These are phyloP conservation scores for Trypanosoma rangeli DNA, from an alignment of 208 protist genomes.

Conservation along the genomic window DNA sequence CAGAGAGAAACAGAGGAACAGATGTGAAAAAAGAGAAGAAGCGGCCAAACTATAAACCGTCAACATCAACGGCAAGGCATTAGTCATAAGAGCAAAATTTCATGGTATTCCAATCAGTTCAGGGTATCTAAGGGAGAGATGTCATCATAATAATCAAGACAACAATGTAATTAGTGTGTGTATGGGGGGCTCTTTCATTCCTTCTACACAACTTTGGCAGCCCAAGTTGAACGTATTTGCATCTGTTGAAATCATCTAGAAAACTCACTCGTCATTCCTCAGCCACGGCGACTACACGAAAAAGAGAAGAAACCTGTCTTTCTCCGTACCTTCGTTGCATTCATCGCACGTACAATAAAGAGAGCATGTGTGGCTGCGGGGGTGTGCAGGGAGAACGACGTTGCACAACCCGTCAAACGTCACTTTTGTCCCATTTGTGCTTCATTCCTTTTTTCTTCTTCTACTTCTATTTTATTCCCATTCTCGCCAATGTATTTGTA, in stretches of 20 bases:
- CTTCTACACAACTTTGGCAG: not conserved
- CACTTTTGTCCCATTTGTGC: not conserved
- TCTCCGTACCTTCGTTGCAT: not conserved
- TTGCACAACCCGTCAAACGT: not conserved
- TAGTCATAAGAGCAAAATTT: not conserved
- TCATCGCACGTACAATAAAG: too few species aligned
- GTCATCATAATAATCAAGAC: not conserved
- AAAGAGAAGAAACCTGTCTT: not conserved
- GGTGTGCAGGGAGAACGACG: not conserved
- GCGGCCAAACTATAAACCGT: not conserved
- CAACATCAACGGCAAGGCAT: not conserved
- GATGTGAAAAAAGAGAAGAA: not conserved
- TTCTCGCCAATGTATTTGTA: not conserved
- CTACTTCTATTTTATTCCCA: not conserved
- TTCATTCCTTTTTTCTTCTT: not conserved
- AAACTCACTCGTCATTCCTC: not conserved
- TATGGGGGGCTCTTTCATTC: not conserved
- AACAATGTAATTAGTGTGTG: not conserved
- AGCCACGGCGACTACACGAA: not conserved
- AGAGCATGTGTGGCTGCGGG: too few species aligned
- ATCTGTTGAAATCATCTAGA: slow-evolving; percentile 8
- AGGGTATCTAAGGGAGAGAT: not conserved
- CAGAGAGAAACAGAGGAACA: slow-evolving; percentile 2
- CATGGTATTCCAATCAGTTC: not conserved
- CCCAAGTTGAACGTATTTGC: not conserved